Base-by-base conservation (phyloP, 768 basidiomycete species). In the Suillus plorans region DNA sequence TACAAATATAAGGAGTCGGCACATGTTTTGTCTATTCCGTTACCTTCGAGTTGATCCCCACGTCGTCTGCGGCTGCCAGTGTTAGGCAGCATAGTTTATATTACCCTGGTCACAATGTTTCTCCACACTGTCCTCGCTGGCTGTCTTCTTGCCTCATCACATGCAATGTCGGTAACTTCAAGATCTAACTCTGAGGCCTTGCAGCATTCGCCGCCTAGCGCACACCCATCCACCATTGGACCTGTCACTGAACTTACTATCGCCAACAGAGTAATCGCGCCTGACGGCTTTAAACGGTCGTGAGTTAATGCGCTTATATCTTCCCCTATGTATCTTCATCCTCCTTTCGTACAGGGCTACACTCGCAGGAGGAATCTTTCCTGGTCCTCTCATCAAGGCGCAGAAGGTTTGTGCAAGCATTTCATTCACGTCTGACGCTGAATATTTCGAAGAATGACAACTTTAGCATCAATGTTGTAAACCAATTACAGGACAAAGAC, bases 241-340 rank as follows among this genome's bases (percentile, higher is more conserved):
- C 73, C 76, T 44, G 52, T 71, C 31, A 70, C 69, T 44, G 72
- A 78, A 25, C 67, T 86, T 8, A 70, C 76, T 58, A 76, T 86
- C 58, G 69, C 73, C 14, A 85, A 85, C 70, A 75, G 74, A 60
- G 63, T 73, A 16, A 81, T 86, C 63, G 67, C 81, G 12, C 85
- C 86, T 0, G 86, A 86, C 72, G 84, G 85, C 28, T 85, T 80
- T 63, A 53, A 62, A 49, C 74, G 74, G 53, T 74, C 77, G 81
- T 81, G 31, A 25, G 74, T 74, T n/a, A 2, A 65, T 18, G 22
- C 31, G 5, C 36, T 5, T 47, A 62, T 45, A 9, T 63, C 4
- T 31, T 5, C 13, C 39, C 1, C 0, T 50, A 14, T 61, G 7
- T 22, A 10, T 16, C 50, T 16, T 39, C 39, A 67, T 39, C 69